Evolutionary conservation across 2,329 filamentous ascomycete species (phyloP).

Genomic region (Hymenoscyphus salicellus): DNA sequence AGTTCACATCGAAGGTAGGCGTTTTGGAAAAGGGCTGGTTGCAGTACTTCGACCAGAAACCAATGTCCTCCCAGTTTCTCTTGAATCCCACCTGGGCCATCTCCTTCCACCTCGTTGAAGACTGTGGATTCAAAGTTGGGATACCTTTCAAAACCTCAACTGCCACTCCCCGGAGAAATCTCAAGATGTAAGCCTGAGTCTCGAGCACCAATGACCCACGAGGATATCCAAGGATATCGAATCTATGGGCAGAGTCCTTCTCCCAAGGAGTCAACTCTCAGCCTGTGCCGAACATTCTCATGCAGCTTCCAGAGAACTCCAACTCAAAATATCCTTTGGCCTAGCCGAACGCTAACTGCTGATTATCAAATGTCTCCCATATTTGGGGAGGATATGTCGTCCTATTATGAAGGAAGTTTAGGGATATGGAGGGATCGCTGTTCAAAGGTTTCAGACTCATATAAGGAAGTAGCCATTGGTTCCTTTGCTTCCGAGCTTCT

Average conservation of each 20-base stretch:
- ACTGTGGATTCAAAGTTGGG: neutral
- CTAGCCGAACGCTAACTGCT: neutral
- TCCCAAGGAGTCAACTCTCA: slow-evolving; percentile 15
- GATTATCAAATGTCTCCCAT: neutral
- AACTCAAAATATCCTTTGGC: neutral
- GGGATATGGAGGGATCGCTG: neutral
- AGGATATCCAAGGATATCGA: slow-evolving; percentile 18
- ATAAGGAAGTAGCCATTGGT: neutral
- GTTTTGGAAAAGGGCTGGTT: slow-evolving; percentile 15
- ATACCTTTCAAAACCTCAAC: slow-evolving; percentile 10
- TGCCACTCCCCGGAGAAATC: slow-evolving; percentile 1
- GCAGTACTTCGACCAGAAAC: slow-evolving; percentile 2
- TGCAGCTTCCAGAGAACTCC: neutral
- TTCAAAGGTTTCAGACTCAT: neutral
- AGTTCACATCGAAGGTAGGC: slow-evolving; percentile 7
- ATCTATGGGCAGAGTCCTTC: slow-evolving; percentile 5
- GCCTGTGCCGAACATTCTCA: slow-evolving; percentile 7
- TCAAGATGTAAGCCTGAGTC: slow-evolving; percentile 14
- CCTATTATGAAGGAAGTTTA: neutral
- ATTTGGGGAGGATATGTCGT: neutral
- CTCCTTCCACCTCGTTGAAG: neutral
- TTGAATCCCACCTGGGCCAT: slow-evolving; percentile 1
- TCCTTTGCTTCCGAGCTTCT: neutral
- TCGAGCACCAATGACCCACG: slow-evolving; percentile 17
- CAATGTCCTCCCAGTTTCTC: neutral